Evolutionary conservation across 2,329 filamentous ascomycete genomes (phyloP).

Genomic region (Drechslera avenae): DNA sequence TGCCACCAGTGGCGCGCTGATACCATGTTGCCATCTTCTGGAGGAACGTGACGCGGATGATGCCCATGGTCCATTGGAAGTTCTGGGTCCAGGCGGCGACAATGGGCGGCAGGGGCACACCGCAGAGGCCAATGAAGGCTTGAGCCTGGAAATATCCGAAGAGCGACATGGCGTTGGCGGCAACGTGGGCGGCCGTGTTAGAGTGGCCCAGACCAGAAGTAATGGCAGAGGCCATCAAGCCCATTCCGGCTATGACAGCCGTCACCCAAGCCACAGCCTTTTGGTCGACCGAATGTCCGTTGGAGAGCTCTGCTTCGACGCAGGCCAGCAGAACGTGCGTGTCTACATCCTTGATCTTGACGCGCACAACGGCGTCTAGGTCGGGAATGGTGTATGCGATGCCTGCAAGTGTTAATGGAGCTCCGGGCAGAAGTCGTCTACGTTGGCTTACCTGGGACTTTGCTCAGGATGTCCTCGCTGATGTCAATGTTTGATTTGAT

Average conservation of each 20-base stretch:
- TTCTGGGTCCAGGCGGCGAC: conserved; percentile 95
- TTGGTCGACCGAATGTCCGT: conserved; percentile 90
- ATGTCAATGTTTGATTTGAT: conserved; percentile 70
- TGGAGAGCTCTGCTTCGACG: conserved; percentile 84
- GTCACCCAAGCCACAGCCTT: conserved; percentile 88
- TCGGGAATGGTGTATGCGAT: conserved; percentile 91
- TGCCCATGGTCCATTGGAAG: conserved; percentile 98
- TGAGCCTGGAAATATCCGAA: conserved; percentile 95
- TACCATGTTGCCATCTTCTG: conserved; percentile 94
- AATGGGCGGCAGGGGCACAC: conserved; percentile 81
- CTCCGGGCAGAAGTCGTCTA: neutral
- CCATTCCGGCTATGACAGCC: conserved; percentile 83
- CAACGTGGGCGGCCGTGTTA: conserved; percentile 92
- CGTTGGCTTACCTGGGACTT: conserved; percentile 66
- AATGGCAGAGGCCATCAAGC: conserved; percentile 81
- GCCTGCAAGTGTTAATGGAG: conserved; percentile 47
- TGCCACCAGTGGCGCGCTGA: conserved; percentile 88
- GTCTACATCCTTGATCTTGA: conserved; percentile 76
- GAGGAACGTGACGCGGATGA: conserved; percentile 85
- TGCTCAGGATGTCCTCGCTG: conserved; percentile 63
- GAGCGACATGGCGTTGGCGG: conserved; percentile 89
- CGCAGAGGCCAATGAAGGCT: conserved; percentile 85
- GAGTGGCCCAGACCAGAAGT: conserved; percentile 90
- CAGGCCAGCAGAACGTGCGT: conserved; percentile 74
- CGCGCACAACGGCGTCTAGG: conserved; percentile 81